These are phyloP conservation scores for Neurospora intermedia DNA, from an alignment of 495 filamentous ascomycete genomes.

Conservation along the genomic window DNA sequence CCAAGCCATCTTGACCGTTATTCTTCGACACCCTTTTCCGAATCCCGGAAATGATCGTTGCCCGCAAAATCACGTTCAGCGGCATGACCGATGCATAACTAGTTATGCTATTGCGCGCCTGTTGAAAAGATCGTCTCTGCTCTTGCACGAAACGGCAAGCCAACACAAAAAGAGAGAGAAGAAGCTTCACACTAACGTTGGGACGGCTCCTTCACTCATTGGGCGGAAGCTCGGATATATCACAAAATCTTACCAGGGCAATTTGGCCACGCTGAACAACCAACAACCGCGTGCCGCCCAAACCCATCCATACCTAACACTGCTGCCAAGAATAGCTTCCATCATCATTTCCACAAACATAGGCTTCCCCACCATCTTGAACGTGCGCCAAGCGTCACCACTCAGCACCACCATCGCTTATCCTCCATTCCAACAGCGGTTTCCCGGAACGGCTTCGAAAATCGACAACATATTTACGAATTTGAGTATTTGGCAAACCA, in stretches of 20 bases:
- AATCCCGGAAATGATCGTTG: not conserved
- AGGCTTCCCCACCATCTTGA: not conserved
- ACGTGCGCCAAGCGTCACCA: not conserved
- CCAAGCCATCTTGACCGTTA: not conserved
- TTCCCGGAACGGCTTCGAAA: not conserved
- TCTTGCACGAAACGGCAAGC: constrained; percentile 4
- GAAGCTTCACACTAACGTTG: not conserved
- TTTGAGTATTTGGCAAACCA: constrained; percentile 3
- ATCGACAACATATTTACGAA: not conserved
- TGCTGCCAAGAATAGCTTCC: not conserved
- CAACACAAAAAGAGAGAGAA: not conserved
- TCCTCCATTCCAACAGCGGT: not conserved
- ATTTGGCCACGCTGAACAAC: constrained; percentile 1
- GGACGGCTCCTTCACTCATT: not conserved
- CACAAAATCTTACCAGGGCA: not conserved
- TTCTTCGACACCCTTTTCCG: not conserved
- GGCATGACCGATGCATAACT: not conserved
- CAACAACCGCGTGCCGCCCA: not conserved
- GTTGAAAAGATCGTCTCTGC: not conserved
- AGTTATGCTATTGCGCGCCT: not conserved
- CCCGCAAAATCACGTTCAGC: not conserved
- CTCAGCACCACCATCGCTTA: not conserved
- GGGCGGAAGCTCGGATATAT: constrained; percentile 1
- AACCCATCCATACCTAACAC: not conserved
- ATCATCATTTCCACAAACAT: not conserved